These are phyloP conservation scores for Leishmania guyanensis DNA, from an alignment of 208 protist species.

Conservation along the genomic window DNA sequence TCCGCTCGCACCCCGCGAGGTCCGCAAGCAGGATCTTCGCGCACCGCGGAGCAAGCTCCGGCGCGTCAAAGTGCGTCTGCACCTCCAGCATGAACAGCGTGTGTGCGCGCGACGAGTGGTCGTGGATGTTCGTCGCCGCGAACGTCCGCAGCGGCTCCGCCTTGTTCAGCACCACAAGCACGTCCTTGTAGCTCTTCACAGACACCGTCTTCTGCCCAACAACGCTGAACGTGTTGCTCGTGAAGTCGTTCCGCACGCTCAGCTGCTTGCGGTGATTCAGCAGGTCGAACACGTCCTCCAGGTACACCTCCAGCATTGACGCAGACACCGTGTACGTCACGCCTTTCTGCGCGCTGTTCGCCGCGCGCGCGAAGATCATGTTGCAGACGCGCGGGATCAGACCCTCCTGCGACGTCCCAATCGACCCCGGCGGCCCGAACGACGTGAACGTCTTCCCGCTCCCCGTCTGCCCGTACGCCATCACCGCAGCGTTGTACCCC, in stretches of 20 bases:
- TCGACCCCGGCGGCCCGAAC: conserved; percentile 64
- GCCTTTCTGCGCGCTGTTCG: conserved; percentile 59
- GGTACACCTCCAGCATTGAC: conserved; percentile 96
- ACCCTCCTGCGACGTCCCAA: conserved; percentile 66
- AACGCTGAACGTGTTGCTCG: conserved; percentile 86
- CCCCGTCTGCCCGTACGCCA: conserved; percentile 91
- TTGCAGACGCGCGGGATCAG: conserved; percentile 86
- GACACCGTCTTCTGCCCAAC: conserved; percentile 78
- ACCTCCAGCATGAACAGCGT: conserved; percentile 84
- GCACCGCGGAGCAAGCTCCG: conserved; percentile 56
- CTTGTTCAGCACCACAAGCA: conserved; percentile 78
- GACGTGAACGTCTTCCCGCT: conserved; percentile 88
- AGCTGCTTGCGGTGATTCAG: conserved; percentile 87
- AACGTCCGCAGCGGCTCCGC: conserved; percentile 89
- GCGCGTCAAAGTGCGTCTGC: conserved; percentile 60
- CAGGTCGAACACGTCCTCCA: conserved; percentile 95
- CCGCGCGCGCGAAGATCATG: conserved; percentile 77
- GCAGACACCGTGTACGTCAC: conserved; percentile 60
- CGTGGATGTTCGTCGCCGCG: conserved; percentile 86
- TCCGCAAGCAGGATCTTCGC: conserved; percentile 80
- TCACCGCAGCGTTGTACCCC: conserved; percentile 86
- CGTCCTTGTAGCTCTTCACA: conserved; percentile 81
- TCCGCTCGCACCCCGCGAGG: conserved; percentile 70
- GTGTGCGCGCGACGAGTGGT: conserved; percentile 83
- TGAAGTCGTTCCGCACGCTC: conserved; percentile 87